Evolutionary conservation across 2,329 filamentous ascomycete species (phyloP), one percentile per base, ranked within the genome.

Genomic region (Colletotrichum spinosum): DNA sequence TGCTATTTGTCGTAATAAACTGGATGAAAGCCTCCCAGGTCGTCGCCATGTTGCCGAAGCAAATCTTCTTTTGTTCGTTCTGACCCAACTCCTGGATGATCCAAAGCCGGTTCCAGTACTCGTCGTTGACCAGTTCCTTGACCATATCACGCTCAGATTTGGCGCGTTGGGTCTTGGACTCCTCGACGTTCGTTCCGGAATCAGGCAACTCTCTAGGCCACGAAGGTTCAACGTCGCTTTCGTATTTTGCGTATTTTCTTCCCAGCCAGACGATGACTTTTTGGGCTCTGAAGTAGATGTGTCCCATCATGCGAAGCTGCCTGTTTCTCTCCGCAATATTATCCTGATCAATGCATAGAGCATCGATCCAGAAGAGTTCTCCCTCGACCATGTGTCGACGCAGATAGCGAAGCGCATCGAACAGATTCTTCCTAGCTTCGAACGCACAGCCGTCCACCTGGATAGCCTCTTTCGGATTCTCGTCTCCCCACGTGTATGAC

Each of bases 61-160:
- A 71, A 3, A 76, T 69, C 13, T 58, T 54, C 7, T 73, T 55
- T 6, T 56, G 55, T 3, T 61, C 44, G 10, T 72, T 73, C 34
- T 65, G 66, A 0, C 65, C 64, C 46, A 75, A 67, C 54, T 75
- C 74, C 34, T 74, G 73, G 15, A 74, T 68, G 33, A 74, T 72
- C 56, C 48, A 60, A 3, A 60, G 48, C 8, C 56, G 34, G 17
- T 33, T 38, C 56, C 48, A 60, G 25, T 53, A 60, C 11, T 33
- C 38, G n/a, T 60, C 39, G 2, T 8, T 12, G 3, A 42, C 6
- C 2, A 60, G 48, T 55, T 66, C 65, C 5, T 62, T 49, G 10
- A 33, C 17, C 46, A 49, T 10, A 1, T 34, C 33, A 3, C 8
- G 46, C 11, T 33, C 46, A 6, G 6, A 7, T 3, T 49, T 33